Percentiles rank a stretch among this genome's conserved stretches.
Conservation (phyloP, 1,139 yeast genomes). For the Spencermartinsiella ligniputridi region DNA sequence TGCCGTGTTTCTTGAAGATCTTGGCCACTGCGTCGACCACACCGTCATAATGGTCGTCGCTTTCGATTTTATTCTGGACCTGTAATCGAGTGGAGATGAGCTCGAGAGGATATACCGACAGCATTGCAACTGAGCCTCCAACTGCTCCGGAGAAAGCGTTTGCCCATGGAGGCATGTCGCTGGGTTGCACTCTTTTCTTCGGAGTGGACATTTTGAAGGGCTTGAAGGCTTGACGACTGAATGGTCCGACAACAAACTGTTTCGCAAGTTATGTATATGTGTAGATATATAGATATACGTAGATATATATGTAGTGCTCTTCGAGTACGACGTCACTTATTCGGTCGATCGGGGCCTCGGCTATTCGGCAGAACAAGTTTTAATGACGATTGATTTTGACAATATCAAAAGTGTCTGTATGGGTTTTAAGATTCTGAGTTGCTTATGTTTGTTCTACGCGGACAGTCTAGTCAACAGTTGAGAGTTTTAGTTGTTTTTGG, state of each 20-base stretch:
- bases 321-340: too few species aligned
- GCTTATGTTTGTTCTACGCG: too few species aligned
- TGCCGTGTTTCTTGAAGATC: constrained; percentile 53
- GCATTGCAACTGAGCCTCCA: constrained; percentile 73
- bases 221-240: too few species aligned
- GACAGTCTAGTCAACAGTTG: too few species aligned
- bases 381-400: too few species aligned
- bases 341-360: constrained; percentile 1
- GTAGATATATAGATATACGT: too few species aligned
- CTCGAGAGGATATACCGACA: constrained; percentile 71
- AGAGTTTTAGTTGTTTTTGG: too few species aligned
- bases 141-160: constrained; percentile 75
- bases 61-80: constrained; percentile 42
- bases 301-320: background rate
- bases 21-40: constrained; percentile 55
- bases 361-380: background rate
- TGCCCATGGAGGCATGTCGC: constrained; percentile 39
- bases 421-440: too few species aligned
- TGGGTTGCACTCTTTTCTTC: constrained; percentile 17
- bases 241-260: too few species aligned
- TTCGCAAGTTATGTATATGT: too few species aligned
- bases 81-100: constrained; percentile 70
- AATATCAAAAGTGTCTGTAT: too few species aligned
- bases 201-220: background rate
- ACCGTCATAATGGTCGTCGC: constrained; percentile 42